phyloP scores from a whole-genome alignment of 345 rosid species.

The Camelina laxa region DNA sequence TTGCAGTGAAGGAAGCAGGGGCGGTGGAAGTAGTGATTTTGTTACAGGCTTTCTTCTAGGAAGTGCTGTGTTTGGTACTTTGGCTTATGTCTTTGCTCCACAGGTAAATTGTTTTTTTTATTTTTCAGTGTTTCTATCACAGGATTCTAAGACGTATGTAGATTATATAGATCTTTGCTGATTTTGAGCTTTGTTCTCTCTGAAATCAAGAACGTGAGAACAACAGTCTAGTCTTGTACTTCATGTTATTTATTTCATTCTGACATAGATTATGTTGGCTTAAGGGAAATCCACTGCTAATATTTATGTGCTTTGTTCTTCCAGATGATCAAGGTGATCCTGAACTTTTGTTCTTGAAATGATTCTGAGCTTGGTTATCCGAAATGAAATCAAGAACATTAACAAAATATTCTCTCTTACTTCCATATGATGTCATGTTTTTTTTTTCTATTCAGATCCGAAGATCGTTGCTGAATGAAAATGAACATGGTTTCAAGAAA shows the following conservation, averaged over 20 bases:
- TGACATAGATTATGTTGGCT: neutral
- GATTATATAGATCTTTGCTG: neutral
- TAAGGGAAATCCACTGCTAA: neutral
- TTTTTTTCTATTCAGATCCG: constrained; percentile 59
- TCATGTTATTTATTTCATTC: neutral
- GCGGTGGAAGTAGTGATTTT: constrained; percentile 68
- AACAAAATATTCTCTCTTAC: neutral
- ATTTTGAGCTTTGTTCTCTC: neutral
- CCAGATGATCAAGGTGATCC: neutral
- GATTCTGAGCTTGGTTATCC: neutral
- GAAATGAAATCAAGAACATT: neutral
- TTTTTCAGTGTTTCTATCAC: constrained; percentile 59
- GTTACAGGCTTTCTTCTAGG: constrained; percentile 72
- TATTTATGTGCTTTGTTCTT: neutral
- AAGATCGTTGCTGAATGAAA: constrained; percentile 69
- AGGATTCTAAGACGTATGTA: constrained; percentile 48
- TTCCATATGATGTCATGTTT: neutral
- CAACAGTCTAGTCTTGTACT: neutral
- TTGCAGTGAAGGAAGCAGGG: constrained; percentile 48
- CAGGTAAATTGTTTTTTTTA: constrained; percentile 52
- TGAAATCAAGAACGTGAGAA: neutral
- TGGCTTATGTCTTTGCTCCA: constrained; percentile 77
- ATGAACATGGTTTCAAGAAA: constrained; percentile 73
- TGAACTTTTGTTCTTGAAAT: neutral
- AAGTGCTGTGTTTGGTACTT: constrained; percentile 78